Conservation (phyloP, 257 asterid genomes). For the Primulina huaijiensis region DNA sequence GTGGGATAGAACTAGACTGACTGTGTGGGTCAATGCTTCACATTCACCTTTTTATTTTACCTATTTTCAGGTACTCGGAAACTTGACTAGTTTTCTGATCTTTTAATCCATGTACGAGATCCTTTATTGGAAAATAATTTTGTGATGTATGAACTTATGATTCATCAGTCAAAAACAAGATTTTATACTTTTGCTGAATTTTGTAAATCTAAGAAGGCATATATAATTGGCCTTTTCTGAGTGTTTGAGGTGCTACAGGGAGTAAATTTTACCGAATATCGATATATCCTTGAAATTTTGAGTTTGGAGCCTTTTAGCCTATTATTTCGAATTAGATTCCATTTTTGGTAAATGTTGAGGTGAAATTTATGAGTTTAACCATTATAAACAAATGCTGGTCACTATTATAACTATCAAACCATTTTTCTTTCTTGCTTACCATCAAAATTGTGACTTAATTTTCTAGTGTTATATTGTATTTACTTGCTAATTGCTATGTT, state of each 20-base stretch:
- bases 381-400: neutral
- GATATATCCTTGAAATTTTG: conserved; percentile 13
- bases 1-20: conserved; percentile 10
- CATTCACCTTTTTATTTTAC: neutral
- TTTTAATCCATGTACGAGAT: conserved; percentile 5
- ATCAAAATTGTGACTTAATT: conserved; percentile 30
- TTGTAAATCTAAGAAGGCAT: neutral
- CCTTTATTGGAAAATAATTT: neutral
- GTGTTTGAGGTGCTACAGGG: conserved; percentile 3
- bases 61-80: neutral
- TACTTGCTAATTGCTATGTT: conserved; percentile 27
- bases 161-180: neutral
- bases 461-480: conserved; percentile 27
- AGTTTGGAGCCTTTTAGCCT: conserved; percentile 11
- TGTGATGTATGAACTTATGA: neutral
- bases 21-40: conserved; percentile 12
- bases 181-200: neutral
- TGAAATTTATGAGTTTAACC: neutral
- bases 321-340: neutral
- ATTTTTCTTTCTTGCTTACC: conserved; percentile 21
- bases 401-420: conserved; percentile 9
- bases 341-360: conserved; percentile 13
- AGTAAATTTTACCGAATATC: neutral
- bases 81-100: conserved; percentile 7
- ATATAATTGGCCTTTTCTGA: neutral